phyloP scores from a whole-genome alignment of 2,329 filamentous ascomycete genomes.

The Shiraia sp. region DNA sequence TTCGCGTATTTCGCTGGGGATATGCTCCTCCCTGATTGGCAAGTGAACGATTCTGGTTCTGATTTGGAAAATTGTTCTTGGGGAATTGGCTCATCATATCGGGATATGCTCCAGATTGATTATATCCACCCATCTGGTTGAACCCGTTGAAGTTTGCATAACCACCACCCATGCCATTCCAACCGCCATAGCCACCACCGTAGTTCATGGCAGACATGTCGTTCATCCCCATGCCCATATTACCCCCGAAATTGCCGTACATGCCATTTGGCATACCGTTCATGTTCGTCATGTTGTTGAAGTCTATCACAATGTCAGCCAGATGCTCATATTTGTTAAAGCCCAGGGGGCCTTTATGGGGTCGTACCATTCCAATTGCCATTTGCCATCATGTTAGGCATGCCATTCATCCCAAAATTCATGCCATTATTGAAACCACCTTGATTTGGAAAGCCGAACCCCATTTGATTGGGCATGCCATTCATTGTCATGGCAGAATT shows the following conservation, averaged over 20 bases:
- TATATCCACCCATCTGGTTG: slow-evolving; percentile 58
- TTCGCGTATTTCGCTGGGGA: slow-evolving; percentile 45
- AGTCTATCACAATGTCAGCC: slow-evolving; percentile 28
- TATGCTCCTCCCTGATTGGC: slow-evolving; percentile 64
- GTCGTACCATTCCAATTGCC: slow-evolving; percentile 74
- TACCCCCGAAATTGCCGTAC: slow-evolving; percentile 74
- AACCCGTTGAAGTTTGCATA: slow-evolving; percentile 62
- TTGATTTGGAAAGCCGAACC: slow-evolving; percentile 48
- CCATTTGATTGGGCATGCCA: slow-evolving; percentile 37
- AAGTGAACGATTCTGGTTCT: slow-evolving; percentile 75
- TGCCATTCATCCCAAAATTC: slow-evolving; percentile 56
- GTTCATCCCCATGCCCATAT: slow-evolving; percentile 74
- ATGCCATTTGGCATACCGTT: slow-evolving; percentile 80
- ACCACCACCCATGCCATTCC: slow-evolving; percentile 71
- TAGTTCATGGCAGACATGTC: slow-evolving; percentile 69
- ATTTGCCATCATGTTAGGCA: slow-evolving; percentile 51
- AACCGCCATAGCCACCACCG: slow-evolving; percentile 66
- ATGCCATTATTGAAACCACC: slow-evolving; percentile 59
- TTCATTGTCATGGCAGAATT: slow-evolving; percentile 33
- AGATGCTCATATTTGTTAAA: no score
- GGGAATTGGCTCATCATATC: slow-evolving; percentile 58
- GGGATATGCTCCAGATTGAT: slow-evolving; percentile 55
- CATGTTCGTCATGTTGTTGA: slow-evolving; percentile 58
- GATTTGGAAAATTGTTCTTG: slow-evolving; percentile 68
- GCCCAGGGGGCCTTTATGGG: slow-evolving; percentile 52